phyloP scores from a whole-genome alignment of 164 flowering plant species.

The Santalum album region DNA sequence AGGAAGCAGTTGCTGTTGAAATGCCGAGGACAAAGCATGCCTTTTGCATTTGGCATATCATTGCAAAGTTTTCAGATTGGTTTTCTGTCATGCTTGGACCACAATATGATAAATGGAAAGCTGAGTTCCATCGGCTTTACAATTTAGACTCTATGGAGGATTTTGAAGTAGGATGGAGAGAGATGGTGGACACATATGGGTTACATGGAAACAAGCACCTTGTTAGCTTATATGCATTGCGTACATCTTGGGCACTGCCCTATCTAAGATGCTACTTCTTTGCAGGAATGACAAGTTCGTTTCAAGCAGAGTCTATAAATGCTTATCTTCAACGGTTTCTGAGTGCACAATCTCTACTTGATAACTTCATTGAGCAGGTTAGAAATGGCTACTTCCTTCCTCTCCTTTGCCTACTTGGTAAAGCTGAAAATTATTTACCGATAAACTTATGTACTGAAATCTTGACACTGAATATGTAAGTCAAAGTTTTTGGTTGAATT shows the following conservation, averaged over 20 bases:
- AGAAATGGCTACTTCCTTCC: slow-evolving; percentile 1
- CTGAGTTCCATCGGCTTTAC: slow-evolving; percentile 62
- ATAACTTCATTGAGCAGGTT: slow-evolving; percentile 56
- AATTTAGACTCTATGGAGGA: slow-evolving; percentile 47
- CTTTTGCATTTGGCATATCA: slow-evolving; percentile 72
- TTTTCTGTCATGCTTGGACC: slow-evolving; percentile 59
- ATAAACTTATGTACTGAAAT: no score
- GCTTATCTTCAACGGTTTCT: slow-evolving; percentile 54
- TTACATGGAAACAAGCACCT: slow-evolving; percentile 65
- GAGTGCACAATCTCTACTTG: slow-evolving; percentile 55
- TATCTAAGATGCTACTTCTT: slow-evolving; percentile 60
- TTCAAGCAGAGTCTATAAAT: slow-evolving; percentile 47
- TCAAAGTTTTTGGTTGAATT: no score
- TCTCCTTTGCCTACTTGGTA: no score
- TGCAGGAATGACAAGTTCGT: slow-evolving; percentile 56
- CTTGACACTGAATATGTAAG: no score
- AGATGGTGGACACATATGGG: slow-evolving; percentile 53
- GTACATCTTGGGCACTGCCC: slow-evolving; percentile 66
- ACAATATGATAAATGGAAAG: slow-evolving; percentile 65
- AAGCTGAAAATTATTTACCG: no score
- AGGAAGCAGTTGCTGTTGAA: slow-evolving; percentile 62
- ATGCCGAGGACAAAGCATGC: slow-evolving; percentile 73
- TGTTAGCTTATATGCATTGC: slow-evolving; percentile 50
- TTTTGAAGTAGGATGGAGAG: slow-evolving; percentile 68
- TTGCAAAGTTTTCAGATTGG: slow-evolving; percentile 69